Evolutionary conservation across 495 filamentous ascomycete genomes (phyloP).

Genomic region (Schizothecium vesticola): DNA sequence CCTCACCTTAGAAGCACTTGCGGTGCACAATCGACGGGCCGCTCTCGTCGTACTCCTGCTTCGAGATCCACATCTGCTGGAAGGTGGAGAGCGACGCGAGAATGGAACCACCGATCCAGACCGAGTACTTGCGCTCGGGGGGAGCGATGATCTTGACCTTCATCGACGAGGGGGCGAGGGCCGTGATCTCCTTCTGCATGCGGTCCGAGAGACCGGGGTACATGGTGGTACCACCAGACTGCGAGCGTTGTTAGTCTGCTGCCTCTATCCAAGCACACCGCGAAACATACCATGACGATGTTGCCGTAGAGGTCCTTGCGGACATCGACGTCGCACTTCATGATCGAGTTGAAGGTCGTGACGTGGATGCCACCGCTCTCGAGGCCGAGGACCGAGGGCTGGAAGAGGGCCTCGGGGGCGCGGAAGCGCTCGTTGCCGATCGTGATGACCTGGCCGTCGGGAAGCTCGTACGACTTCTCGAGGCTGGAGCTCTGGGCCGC

Average conservation of each 20-base stretch:
- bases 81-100: constrained; percentile 98
- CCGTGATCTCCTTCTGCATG: constrained; percentile 99
- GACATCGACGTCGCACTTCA: constrained; percentile 99
- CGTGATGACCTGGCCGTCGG: constrained; percentile 99
- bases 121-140: constrained; percentile 96
- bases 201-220: constrained; percentile 99
- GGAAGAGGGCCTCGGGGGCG: constrained; percentile 98
- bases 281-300: constrained; percentile 89
- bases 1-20: constrained; percentile 97
- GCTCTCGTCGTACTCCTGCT: constrained; percentile 99
- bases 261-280: neutral
- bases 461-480: constrained; percentile 99
- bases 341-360: constrained; percentile 99
- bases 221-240: constrained; percentile 99
- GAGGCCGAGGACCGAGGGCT: constrained; percentile 95
- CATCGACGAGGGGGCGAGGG: constrained; percentile 98
- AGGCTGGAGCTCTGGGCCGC: constrained; percentile 92
- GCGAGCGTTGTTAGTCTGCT: constrained; percentile 23
- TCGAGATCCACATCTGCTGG: constrained; percentile 99
- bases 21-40: constrained; percentile 99
- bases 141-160: constrained; percentile 99
- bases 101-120: constrained; percentile 99
- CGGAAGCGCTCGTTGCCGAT: constrained; percentile 99
- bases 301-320: constrained; percentile 99
- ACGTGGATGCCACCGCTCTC: constrained; percentile 99